Base-by-base conservation (phyloP, 148 eudicot genomes). In the Agrostemma githago region DNA sequence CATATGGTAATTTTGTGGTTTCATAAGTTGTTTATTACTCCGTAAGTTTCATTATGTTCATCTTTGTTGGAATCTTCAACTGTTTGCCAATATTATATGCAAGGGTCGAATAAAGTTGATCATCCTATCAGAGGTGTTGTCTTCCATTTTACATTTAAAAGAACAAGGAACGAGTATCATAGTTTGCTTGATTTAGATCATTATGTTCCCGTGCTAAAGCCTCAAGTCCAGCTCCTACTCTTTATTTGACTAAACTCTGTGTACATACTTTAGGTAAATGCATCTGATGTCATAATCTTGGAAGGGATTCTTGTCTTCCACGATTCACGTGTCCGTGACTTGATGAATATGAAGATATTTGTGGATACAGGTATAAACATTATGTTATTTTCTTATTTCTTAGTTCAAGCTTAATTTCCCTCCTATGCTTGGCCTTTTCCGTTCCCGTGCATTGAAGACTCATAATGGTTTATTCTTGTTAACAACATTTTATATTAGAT, bases 301-400 rank as follows among this genome's bases (percentile, higher is more conserved):
- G 98, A 93, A 85, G 98, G 98, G 5, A 94, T 94, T 72, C 88
- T 94, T 43, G 91, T 94, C 63, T 91, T 94, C 77, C 98, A 94
- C 80, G 98, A 94, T 74, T 82, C 82, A 79, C 91, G 93, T 77
- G 95, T 94, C 41, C 87, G 98, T 21, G 76, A 87, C 78, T 83
- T 88, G 87, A 94, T 94, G 98, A 88, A 82, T 79, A 89, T 94
- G 98, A 94, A 94, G 91, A 89, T 94, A 74, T 94, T 94, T 85
- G 98, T 94, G 64, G 98, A 94, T 76, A 85, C 97, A 83, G 98
- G 98, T 94, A 12, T 10, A 11, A 6, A n/a, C 2, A n/a, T 37
- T 19, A 48, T 43, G 39, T 42, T 14, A 16, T 66, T 59, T 39
- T 5, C n/a, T 54, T 3, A 1, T 58, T 46, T 14, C 53, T 51